These are phyloP conservation scores for Tulasnella sp. DNA, from an alignment of 768 basidiomycete species.

Conservation along the genomic window DNA sequence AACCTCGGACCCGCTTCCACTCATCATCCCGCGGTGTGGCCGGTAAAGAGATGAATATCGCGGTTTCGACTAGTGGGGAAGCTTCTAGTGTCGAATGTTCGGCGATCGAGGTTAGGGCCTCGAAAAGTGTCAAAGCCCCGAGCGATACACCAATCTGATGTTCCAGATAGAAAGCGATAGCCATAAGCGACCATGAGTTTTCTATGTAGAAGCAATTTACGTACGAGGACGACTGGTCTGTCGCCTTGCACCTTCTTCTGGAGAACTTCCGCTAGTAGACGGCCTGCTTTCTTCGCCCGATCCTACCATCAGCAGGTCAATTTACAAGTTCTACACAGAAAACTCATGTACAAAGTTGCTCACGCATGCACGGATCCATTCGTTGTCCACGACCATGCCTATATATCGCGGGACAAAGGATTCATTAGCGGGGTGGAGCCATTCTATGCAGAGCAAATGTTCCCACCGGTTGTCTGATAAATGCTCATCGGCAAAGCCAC, in stretches of 20 bases:
- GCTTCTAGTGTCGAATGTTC: slow-evolving; percentile 41
- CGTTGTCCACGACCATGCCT: slow-evolving; percentile 40
- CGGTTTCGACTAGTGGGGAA: slow-evolving; percentile 48
- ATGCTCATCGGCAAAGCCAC: slow-evolving; percentile 42
- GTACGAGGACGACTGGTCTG: slow-evolving; percentile 49
- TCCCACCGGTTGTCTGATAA: slow-evolving; percentile 37
- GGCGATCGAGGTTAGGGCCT: slow-evolving; percentile 42
- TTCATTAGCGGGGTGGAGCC: background rate
- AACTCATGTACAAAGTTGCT: slow-evolving; percentile 4
- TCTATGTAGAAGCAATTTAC: slow-evolving; percentile 29
- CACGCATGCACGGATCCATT: slow-evolving; percentile 41
- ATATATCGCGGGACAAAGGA: background rate
- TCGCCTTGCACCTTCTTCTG: slow-evolving; percentile 50
- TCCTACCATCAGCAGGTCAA: slow-evolving; percentile 44
- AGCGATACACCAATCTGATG: slow-evolving; percentile 49
- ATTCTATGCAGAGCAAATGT: background rate
- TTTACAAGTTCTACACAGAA: background rate
- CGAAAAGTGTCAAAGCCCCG: slow-evolving; percentile 47
- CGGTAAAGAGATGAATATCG: slow-evolving; percentile 49
- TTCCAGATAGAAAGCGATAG: background rate
- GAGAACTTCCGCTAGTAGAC: slow-evolving; percentile 51
- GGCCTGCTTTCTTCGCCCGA: slow-evolving; percentile 50
- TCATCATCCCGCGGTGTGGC: slow-evolving; percentile 44
- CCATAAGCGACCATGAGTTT: background rate
- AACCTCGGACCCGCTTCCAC: slow-evolving; percentile 45